Evolutionary conservation across 805 yeast species (phyloP).

Genomic region (Ogataea paradorogensis): DNA sequence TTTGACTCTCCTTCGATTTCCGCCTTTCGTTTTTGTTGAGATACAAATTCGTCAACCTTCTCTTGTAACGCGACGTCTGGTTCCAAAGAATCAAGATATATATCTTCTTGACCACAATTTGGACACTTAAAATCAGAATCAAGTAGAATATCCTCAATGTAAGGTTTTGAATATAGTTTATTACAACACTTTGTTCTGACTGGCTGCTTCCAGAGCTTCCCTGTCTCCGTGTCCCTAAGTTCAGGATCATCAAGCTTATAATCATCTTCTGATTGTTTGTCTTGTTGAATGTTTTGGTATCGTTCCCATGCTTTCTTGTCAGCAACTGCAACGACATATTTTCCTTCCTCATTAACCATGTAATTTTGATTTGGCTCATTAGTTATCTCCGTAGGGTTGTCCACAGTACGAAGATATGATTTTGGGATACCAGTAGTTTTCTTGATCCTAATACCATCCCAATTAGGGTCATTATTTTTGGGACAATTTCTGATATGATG

Average conservation of each 20-base stretch:
- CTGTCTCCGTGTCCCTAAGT: constrained; percentile 63
- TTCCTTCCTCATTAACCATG: constrained; percentile 91
- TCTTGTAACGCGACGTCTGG: constrained; percentile 58
- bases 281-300: constrained; percentile 66
- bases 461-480: constrained; percentile 84
- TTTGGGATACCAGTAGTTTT: constrained; percentile 97
- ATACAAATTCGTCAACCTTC: constrained; percentile 51
- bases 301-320: constrained; percentile 88
- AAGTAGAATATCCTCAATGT: constrained; percentile 64
- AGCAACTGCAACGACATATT: constrained; percentile 93
- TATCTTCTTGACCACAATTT: constrained; percentile 70
- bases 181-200: constrained; percentile 75
- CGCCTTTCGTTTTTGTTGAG: constrained; percentile 27
- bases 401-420: constrained; percentile 82
- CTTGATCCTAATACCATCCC: constrained; percentile 87
- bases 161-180: constrained; percentile 52
- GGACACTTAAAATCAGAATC: constrained; percentile 92
- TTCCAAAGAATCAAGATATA: constrained; percentile 68
- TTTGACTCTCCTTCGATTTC: constrained; percentile 12
- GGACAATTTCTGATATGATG: constrained; percentile 98
- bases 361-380: constrained; percentile 53
- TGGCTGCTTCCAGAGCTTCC: constrained; percentile 64
- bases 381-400: constrained; percentile 64
- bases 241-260: constrained; percentile 53
- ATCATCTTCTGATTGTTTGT: constrained; percentile 27